A percentile compares a stretch with the other conserved stretches of the same genome.
Conservation (phyloP, 1,284 basidiomycete genomes). For the Austroboletus rostrupii region DNA sequence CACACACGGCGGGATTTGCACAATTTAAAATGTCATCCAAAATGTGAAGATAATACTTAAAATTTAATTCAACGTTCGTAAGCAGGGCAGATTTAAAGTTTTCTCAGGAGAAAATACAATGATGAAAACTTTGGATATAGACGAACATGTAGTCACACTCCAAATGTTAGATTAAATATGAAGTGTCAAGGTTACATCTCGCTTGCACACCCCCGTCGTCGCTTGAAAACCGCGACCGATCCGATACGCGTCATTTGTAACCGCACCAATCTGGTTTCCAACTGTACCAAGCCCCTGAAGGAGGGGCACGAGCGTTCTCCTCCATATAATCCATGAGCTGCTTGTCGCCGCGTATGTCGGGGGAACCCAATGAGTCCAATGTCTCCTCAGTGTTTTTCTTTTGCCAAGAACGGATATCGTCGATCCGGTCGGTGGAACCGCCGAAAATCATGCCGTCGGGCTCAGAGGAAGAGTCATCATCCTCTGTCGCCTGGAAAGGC, state of each 20-base stretch:
- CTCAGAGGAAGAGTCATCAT: background rate
- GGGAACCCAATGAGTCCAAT: background rate
- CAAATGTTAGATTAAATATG: too few relatives aligned
- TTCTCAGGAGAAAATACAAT: too few relatives aligned
- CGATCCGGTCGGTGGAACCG: background rate
- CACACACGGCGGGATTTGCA: too few relatives aligned
- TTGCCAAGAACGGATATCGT: background rate
- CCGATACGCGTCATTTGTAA: background rate
- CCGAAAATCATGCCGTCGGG: background rate
- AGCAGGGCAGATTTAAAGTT: too few relatives aligned
- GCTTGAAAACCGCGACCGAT: background rate
- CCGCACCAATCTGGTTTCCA: background rate
- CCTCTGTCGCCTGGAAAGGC: background rate
- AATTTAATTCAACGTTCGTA: too few relatives aligned
- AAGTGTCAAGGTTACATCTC: background rate
- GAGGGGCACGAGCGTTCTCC: background rate
- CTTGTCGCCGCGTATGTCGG: background rate
- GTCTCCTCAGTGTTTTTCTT: background rate
- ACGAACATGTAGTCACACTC: too few relatives aligned
- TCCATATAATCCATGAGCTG: background rate
- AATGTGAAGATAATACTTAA: too few relatives aligned
- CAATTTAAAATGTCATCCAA: too few relatives aligned
- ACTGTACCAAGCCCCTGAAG: background rate
- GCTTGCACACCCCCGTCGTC: constrained; percentile 3
- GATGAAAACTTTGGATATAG: too few relatives aligned